Evolutionary conservation across 1,284 basidiomycete genomes (phyloP).

Genomic region (Afroboletus lepidellus): DNA sequence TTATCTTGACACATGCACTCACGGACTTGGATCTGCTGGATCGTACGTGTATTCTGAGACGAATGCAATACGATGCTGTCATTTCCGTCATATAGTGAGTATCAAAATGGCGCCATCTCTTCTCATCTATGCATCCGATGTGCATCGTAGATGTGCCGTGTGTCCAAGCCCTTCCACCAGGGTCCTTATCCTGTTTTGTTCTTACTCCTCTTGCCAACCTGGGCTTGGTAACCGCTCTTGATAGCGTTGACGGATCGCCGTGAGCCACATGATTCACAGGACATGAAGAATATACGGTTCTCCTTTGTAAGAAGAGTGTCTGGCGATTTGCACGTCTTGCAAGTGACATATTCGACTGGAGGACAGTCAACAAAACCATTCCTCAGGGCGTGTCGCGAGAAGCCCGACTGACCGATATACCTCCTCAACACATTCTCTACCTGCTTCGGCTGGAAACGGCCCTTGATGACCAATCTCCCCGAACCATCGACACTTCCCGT

Average conservation of each 20-base stretch:
- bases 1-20: constrained; percentile 13
- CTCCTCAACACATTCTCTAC: constrained; percentile 96
- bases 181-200: constrained; percentile 38
- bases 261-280: constrained; percentile 93
- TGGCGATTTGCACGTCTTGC: constrained; percentile 99
- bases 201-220: constrained; percentile 84
- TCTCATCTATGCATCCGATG: constrained; percentile 1
- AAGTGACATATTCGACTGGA: constrained; percentile 97
- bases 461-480: constrained; percentile 93
- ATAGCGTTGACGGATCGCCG: constrained; percentile 92
- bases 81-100: constrained; percentile 11
- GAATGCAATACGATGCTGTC: constrained; percentile 18
- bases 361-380: neutral
- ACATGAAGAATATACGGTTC: constrained; percentile 99
- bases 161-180: neutral
- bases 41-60: constrained; percentile 23
- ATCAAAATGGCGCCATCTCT: neutral
- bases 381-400: neutral
- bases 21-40: constrained; percentile 5
- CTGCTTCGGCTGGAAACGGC: constrained; percentile 98
- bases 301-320: constrained; percentile 96
- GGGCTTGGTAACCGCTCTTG: constrained; percentile 99
- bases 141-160: neutral
- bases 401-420: constrained; percentile 78
- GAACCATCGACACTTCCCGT: constrained; percentile 94